Evolutionary conservation across 257 asterid genomes (phyloP).

Genomic region (Ajuga chamaepitys): DNA sequence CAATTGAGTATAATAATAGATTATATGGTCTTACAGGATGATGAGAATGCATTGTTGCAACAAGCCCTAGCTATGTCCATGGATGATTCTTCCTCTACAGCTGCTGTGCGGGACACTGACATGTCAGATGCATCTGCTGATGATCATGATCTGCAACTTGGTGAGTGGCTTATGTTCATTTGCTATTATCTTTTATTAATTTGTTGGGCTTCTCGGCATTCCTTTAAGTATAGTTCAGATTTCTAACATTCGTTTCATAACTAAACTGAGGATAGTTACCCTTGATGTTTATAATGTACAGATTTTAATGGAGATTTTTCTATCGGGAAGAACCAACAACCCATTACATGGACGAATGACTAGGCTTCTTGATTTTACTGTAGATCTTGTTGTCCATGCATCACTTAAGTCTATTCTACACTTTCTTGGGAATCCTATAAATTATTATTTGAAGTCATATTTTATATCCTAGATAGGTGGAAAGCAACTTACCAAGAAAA

Average conservation of each 20-base stretch:
- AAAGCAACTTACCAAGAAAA: too few species aligned
- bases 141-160: slow-evolving; percentile 91
- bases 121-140: slow-evolving; percentile 94
- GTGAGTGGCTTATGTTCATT: slow-evolving; percentile 33
- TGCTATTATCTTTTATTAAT: not conserved
- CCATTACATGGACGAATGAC: too few species aligned
- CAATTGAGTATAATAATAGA: slow-evolving; percentile 4
- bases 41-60: slow-evolving; percentile 92
- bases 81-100: slow-evolving; percentile 74
- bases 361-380: too few species aligned
- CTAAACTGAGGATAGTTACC: too few species aligned
- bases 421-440: too few species aligned
- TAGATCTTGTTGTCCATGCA: too few species aligned
- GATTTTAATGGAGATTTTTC: too few species aligned
- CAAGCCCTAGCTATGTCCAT: slow-evolving; percentile 99
- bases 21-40: slow-evolving; percentile 56
- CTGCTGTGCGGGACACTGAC: slow-evolving; percentile 70
- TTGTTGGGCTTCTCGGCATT: not conserved
- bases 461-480: too few species aligned
- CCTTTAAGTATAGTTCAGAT: not conserved
- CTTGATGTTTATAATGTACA: too few species aligned
- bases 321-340: too few species aligned
- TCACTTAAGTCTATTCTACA: too few species aligned
- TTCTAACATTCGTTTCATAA: not conserved
- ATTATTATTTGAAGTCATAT: too few species aligned